These are phyloP conservation scores for Erysiphe neolycopersici DNA, from an alignment of 2,329 filamentous ascomycete genomes.

Conservation along the genomic window DNA sequence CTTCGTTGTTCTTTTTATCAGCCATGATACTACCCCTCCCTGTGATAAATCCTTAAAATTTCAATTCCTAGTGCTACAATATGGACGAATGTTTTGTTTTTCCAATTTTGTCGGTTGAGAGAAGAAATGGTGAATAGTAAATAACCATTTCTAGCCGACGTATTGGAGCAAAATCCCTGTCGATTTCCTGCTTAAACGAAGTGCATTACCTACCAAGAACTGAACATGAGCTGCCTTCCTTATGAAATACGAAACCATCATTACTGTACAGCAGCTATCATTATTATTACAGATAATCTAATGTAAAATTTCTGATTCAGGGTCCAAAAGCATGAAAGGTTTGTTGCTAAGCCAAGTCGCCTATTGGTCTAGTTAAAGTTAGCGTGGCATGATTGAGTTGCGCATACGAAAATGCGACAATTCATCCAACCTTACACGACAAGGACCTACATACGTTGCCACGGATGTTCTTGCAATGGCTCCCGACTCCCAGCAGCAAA, in stretches of 20 bases:
- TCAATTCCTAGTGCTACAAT: neutral
- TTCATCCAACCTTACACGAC: neutral
- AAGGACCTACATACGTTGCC: conserved; percentile 1
- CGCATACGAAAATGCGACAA: neutral
- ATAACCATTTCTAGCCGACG: neutral
- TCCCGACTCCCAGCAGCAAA: conserved; percentile 10
- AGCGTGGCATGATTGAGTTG: conserved; percentile 1
- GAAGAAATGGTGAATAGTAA: neutral
- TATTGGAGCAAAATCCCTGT: neutral
- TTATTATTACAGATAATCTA: too few relatives aligned
- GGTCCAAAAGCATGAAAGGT: too few relatives aligned
- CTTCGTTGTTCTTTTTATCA: conserved; percentile 17
- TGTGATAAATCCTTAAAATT: neutral
- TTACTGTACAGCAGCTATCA: too few relatives aligned
- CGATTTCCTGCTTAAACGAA: conserved; percentile 1
- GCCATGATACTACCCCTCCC: conserved; percentile 14
- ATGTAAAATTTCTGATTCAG: too few relatives aligned
- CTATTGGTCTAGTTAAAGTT: conserved; percentile 1
- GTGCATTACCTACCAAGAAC: neutral
- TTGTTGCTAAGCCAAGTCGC: neutral
- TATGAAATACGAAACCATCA: too few relatives aligned
- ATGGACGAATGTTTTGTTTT: neutral
- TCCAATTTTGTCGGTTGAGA: too few relatives aligned
- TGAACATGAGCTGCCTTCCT: too few relatives aligned
- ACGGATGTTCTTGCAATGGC: conserved; percentile 14